Percentiles rank a stretch among this genome's conserved stretches.
These are phyloP conservation scores for Dicorynia guianensis DNA, from an alignment of 306 rosid species.

Conservation along the genomic window DNA sequence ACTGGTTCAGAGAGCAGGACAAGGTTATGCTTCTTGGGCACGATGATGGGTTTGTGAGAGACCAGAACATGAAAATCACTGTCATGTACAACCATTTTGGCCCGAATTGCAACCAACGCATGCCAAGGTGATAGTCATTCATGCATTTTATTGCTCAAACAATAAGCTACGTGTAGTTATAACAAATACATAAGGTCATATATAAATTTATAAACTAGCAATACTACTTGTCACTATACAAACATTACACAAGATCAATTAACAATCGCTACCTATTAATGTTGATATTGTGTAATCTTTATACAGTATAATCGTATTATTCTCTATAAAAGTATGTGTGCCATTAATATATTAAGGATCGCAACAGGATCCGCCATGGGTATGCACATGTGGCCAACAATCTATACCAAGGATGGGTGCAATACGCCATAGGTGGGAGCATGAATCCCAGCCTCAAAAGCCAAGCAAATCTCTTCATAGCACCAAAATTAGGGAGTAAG, in stretches of 20 bases:
- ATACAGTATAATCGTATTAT: too few species aligned
- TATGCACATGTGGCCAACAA: conserved; percentile 3
- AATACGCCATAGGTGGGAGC: background rate
- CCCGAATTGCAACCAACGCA: background rate
- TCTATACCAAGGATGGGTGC: conserved; percentile 3
- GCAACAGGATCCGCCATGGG: background rate
- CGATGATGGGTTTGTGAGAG: background rate
- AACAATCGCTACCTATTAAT: too few species aligned
- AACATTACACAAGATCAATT: too few species aligned
- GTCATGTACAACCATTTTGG: background rate
- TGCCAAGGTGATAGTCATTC: background rate
- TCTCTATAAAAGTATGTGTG: too few species aligned
- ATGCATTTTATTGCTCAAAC: too few species aligned
- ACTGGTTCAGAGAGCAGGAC: background rate
- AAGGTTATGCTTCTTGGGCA: background rate
- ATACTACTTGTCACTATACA: too few species aligned
- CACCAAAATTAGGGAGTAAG: conserved; percentile 20
- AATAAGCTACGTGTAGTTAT: too few species aligned
- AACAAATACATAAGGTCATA: too few species aligned
- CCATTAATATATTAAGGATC: too few species aligned
- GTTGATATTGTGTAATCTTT: too few species aligned
- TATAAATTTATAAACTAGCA: too few species aligned
- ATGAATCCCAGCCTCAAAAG: conserved; percentile 3
- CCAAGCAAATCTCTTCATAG: conserved; percentile 26
- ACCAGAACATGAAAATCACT: too few species aligned